Base-by-base conservation (phyloP, 495 filamentous ascomycete species). In the Neurospora sp. region DNA sequence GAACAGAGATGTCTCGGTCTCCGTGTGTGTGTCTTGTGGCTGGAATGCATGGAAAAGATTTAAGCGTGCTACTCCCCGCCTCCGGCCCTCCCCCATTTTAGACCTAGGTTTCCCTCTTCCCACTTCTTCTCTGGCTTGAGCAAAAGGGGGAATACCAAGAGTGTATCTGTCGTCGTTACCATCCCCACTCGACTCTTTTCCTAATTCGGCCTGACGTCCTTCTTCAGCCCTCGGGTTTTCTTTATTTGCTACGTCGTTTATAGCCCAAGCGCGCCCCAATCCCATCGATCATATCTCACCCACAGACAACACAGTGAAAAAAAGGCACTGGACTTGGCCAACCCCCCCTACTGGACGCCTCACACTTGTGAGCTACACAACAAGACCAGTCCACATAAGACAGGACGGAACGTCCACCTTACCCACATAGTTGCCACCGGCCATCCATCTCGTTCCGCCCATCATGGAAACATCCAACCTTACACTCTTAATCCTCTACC, bases 401-500 rank as follows among this genome's bases (percentile, higher is more conserved):
- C 27, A 35, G 27, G 27, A 62, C 23, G 12, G 14, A 9, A 35
- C 54, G 5, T 62, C 14, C 23, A 35, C 14, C 27, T 35, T 62
- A 62, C 27, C 23, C 54, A 62, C 23, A 62, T 35, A 16, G 12
- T 35, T 18, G 3, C 20, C 54, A 62, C 6, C 27, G 27, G 12
- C 9, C 44, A 11, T 62, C 54, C 54, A 62, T 62, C 54, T 31
- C 27, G 6, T 35, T 18, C 54, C 18, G 27, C 11, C 6, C 39
- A 78, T 71, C 5, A 80, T 81, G 80, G 80, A 81, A 46, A 35
- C 54, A 27, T 62, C 54, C 27, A 62, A 35, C n/a, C 42, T 80
- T 38, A 54, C 79, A 1, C 72, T 85, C 44, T 46, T 85, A 10
- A 76, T 86, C 20, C 76, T 85, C 46, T 86, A 83, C 74, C 71